Evolutionary conservation across 2,329 filamentous ascomycete genomes (phyloP).

Genomic region (Teratosphaeria pseudoeucalypti): DNA sequence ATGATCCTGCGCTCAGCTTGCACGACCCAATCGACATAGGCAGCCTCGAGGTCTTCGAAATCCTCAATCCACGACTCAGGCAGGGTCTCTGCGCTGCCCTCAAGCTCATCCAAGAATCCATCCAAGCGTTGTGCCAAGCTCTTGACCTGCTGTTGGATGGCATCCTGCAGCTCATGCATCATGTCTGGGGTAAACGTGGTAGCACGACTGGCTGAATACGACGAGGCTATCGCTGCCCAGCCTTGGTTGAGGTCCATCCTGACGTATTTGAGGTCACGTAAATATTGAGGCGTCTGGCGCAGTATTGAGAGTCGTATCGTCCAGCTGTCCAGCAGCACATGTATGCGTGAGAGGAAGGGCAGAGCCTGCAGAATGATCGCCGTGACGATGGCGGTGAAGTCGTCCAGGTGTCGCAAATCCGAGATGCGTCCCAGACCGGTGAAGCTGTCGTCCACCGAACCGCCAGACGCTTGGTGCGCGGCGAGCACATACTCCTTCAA

Average conservation of each 20-base stretch:
- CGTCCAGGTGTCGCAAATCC: slow-evolving; percentile 51
- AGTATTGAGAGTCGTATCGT: slow-evolving; percentile 64
- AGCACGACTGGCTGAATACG: slow-evolving; percentile 7
- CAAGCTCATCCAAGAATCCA: slow-evolving; percentile 73
- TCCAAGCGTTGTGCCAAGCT: slow-evolving; percentile 66
- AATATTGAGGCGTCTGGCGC: slow-evolving; percentile 58
- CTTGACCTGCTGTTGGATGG: slow-evolving; percentile 59
- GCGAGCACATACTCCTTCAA: slow-evolving; percentile 80
- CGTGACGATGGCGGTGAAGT: slow-evolving; percentile 81
- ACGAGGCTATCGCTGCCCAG: slow-evolving; percentile 49
- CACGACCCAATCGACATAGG: slow-evolving; percentile 72
- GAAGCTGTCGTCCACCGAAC: slow-evolving; percentile 26
- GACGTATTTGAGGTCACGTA: slow-evolving; percentile 53
- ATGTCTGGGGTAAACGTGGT: slow-evolving; percentile 11
- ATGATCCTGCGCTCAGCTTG: slow-evolving; percentile 65
- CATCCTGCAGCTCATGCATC: slow-evolving; percentile 32
- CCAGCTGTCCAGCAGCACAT: slow-evolving; percentile 67
- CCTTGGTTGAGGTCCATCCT: slow-evolving; percentile 55
- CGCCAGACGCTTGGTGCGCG: slow-evolving; percentile 54
- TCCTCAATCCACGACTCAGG: slow-evolving; percentile 81
- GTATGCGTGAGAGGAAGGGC: slow-evolving; percentile 66
- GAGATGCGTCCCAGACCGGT: slow-evolving; percentile 8
- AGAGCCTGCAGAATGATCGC: slow-evolving; percentile 84
- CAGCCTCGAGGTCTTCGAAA: slow-evolving; percentile 67
- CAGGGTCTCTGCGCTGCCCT: slow-evolving; percentile 72